Percentiles rank a stretch among this genome's conserved stretches.
phyloP scores from a whole-genome alignment of 495 filamentous ascomycete species.

The Hypoxylon trugodes region DNA sequence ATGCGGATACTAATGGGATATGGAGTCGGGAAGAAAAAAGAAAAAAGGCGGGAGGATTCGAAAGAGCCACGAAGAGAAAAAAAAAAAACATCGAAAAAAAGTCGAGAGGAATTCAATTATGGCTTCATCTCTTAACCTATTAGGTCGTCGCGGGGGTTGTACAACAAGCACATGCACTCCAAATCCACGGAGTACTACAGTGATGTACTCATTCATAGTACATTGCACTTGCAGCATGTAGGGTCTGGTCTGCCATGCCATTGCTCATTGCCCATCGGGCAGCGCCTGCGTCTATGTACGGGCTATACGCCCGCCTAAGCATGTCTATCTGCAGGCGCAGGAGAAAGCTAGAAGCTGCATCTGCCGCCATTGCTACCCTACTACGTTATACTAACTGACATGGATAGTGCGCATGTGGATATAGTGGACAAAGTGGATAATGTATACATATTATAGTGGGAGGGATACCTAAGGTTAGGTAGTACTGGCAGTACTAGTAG shows the following conservation, averaged over 20 bases:
- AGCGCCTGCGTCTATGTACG: constrained; percentile 4
- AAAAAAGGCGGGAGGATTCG: constrained; percentile 34
- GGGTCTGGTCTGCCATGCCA: constrained; percentile 1
- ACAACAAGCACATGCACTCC: constrained; percentile 33
- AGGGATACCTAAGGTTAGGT: too few relatives aligned
- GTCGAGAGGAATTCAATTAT: too few relatives aligned
- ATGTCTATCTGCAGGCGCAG: neutral
- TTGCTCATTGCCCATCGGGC: too few relatives aligned
- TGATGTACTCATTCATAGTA: constrained; percentile 27
- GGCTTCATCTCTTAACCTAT: too few relatives aligned
- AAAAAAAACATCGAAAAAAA: constrained; percentile 16
- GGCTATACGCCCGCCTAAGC: too few relatives aligned
- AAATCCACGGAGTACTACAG: constrained; percentile 28
- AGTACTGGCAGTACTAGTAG: too few relatives aligned
- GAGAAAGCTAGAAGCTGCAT: constrained; percentile 8
- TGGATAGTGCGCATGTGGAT: too few relatives aligned
- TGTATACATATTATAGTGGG: too few relatives aligned
- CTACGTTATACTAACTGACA: too few relatives aligned
- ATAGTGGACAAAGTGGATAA: too few relatives aligned
- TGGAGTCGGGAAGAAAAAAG: neutral
- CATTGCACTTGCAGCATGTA: constrained; percentile 20
- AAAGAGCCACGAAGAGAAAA: constrained; percentile 9
- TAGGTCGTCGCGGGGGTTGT: constrained; percentile 20
- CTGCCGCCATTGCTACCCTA: constrained; percentile 29
- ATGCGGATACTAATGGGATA: neutral